Evolutionary conservation across 768 basidiomycete species (phyloP).

Genomic region (Naganishia antarctica): DNA sequence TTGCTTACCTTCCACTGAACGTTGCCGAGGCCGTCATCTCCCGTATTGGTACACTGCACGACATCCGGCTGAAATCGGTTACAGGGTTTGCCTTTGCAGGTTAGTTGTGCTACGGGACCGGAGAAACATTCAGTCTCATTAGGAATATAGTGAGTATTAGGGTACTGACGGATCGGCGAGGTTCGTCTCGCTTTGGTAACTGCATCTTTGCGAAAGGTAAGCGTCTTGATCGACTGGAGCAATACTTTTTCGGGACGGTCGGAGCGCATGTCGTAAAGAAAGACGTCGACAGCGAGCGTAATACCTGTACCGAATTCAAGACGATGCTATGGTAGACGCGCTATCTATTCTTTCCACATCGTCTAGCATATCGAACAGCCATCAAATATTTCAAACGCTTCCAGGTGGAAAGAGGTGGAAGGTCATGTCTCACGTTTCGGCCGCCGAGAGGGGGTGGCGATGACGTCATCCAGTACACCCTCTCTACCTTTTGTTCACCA

Average conservation of each 20-base stretch:
- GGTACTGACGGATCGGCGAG: slow-evolving; percentile 55
- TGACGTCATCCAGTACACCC: slow-evolving; percentile 6
- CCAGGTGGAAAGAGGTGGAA: slow-evolving; percentile 22
- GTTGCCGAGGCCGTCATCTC: slow-evolving; percentile 64
- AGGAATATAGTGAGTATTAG: not conserved
- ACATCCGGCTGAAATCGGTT: slow-evolving; percentile 71
- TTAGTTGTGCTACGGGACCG: slow-evolving; percentile 58
- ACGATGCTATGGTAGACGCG: no score
- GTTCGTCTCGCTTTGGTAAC: slow-evolving; percentile 66
- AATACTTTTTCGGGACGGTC: slow-evolving; percentile 59
- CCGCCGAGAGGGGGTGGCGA: not conserved
- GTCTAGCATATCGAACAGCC: no score
- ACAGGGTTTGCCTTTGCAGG: slow-evolving; percentile 75
- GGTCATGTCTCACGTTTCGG: slow-evolving; percentile 15
- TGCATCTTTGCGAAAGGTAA: slow-evolving; percentile 71
- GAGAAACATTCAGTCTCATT: not conserved
- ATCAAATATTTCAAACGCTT: not conserved
- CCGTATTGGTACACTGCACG: slow-evolving; percentile 75
- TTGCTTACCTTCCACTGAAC: slow-evolving; percentile 81
- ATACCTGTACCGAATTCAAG: no score
- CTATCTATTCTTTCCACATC: no score
- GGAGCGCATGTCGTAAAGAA: not conserved
- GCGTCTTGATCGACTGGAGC: slow-evolving; percentile 65
- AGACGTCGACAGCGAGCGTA: not conserved
- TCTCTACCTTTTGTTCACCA: no score